These are phyloP conservation scores for Colletotrichum paranaense DNA, from an alignment of 2,329 filamentous ascomycete genomes.

Conservation along the genomic window DNA sequence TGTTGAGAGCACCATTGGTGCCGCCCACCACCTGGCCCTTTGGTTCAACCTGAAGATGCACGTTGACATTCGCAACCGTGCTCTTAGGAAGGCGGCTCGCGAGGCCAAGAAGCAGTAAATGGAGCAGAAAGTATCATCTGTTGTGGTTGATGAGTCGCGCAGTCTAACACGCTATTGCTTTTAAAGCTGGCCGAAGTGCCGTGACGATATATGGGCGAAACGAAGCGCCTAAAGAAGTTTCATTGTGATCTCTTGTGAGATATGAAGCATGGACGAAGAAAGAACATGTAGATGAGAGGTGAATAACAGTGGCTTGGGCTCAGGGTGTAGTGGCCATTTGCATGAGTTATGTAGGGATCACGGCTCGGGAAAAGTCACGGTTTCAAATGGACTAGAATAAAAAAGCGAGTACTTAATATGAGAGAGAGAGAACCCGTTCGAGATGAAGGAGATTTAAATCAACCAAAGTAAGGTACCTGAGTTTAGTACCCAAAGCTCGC, in stretches of 20 bases:
- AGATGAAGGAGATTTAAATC: neutral
- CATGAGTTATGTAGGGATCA: neutral
- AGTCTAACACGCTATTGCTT: neutral
- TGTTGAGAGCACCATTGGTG: conserved; percentile 69
- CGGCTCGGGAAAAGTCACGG: neutral
- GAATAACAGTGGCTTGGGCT: neutral
- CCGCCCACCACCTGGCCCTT: conserved; percentile 59
- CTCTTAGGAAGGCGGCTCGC: conserved; percentile 84
- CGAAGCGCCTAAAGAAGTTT: neutral
- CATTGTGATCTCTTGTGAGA: neutral
- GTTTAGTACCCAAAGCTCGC: too few relatives aligned
- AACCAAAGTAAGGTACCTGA: neutral
- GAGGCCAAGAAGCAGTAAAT: conserved; percentile 74
- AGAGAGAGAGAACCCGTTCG: neutral
- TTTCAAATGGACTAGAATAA: neutral
- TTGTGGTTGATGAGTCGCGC: neutral
- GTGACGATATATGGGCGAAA: neutral
- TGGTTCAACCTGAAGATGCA: conserved; percentile 76
- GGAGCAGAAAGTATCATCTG: neutral
- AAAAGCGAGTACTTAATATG: neutral
- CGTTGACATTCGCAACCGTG: conserved; percentile 82
- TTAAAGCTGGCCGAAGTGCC: neutral
- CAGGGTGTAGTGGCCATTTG: neutral
- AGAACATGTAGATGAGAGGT: neutral
- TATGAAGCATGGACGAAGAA: neutral